Percentiles rank a stretch among this genome's conserved stretches.
Conservation (phyloP, 768 basidiomycete genomes). For the Baorangia bicolor region DNA sequence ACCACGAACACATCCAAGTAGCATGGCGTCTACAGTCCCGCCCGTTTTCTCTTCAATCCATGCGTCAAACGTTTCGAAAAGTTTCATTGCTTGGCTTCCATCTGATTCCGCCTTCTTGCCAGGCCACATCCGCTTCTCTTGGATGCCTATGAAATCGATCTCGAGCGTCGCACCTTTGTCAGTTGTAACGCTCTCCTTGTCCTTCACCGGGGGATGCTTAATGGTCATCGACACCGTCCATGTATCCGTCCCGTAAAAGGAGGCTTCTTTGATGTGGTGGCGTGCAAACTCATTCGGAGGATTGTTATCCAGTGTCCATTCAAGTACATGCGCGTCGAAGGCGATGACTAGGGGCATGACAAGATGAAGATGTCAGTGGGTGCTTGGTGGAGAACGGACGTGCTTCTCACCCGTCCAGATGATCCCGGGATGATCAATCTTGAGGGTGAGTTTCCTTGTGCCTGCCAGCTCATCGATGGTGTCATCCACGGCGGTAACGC, state of each 20-base stretch:
- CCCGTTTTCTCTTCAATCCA: conserved; percentile 69
- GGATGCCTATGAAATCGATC: conserved; percentile 79
- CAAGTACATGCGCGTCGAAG: conserved; percentile 85
- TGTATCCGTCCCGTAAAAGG: conserved; percentile 73
- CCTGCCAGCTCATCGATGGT: conserved; percentile 52
- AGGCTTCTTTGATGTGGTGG: conserved; percentile 91
- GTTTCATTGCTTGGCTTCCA: conserved; percentile 58
- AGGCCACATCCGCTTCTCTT: conserved; percentile 85
- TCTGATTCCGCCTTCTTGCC: conserved; percentile 52
- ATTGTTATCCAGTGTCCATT: conserved; percentile 78
- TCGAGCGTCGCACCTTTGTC: conserved; percentile 32
- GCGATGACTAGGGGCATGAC: conserved; percentile 58
- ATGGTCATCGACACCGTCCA: conserved; percentile 76
- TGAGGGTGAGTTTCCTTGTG: conserved; percentile 67
- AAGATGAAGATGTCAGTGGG: not conserved
- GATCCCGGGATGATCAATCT: conserved; percentile 72
- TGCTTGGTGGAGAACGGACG: not conserved
- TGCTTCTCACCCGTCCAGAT: conserved; percentile 74
- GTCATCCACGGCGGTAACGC: conserved; percentile 58
- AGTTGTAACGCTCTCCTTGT: not conserved
- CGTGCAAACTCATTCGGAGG: conserved; percentile 74
- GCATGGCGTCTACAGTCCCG: conserved; percentile 63
- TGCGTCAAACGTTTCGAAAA: conserved; percentile 72
- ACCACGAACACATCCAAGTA: conserved; percentile 73
- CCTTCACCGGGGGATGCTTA: conserved; percentile 40